A percentile compares a stretch with the other conserved stretches of the same genome.
Conservation (phyloP, 768 basidiomycete species). For the Boletus rufocinnamomeus region DNA sequence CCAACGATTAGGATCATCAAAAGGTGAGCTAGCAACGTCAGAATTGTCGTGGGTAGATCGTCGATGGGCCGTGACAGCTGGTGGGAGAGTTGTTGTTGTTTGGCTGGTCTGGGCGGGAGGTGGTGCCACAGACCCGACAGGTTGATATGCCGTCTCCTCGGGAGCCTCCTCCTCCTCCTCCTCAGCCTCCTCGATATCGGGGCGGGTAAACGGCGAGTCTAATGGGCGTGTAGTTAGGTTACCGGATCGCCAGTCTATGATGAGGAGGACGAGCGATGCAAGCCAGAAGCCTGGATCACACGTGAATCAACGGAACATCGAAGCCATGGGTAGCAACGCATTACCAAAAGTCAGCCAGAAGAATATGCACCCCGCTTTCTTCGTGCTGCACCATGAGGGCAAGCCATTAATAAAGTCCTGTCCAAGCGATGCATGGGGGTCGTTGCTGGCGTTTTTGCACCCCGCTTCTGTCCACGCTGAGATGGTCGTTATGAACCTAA, state of each 20-base stretch:
- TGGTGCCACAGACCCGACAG: conserved; percentile 36
- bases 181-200: conserved; percentile 49
- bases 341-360: conserved; percentile 83
- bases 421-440: conserved; percentile 74
- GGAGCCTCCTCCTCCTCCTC: conserved; percentile 59
- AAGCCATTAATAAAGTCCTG: conserved; percentile 68
- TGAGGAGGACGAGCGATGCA: conserved; percentile 62
- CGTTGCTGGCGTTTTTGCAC: conserved; percentile 81
- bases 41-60: conserved; percentile 30
- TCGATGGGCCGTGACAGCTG: conserved; percentile 15
- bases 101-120: conserved; percentile 36
- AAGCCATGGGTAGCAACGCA: neutral
- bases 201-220: conserved; percentile 78
- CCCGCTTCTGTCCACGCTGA: conserved; percentile 89
- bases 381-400: conserved; percentile 85
- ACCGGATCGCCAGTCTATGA: conserved; percentile 80
- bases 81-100: conserved; percentile 17
- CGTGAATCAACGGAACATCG: conserved; percentile 8
- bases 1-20: conserved; percentile 56
- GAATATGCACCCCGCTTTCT: conserved; percentile 88
- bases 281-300: conserved; percentile 66
- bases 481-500: conserved; percentile 72
- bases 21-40: conserved; percentile 38
- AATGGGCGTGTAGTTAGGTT: conserved; percentile 47
- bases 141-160: conserved; percentile 49